Evolutionary conservation across 2,329 filamentous ascomycete species (phyloP), one percentile per base, ranked within the genome.

Genomic region (Xylariales sp.): DNA sequence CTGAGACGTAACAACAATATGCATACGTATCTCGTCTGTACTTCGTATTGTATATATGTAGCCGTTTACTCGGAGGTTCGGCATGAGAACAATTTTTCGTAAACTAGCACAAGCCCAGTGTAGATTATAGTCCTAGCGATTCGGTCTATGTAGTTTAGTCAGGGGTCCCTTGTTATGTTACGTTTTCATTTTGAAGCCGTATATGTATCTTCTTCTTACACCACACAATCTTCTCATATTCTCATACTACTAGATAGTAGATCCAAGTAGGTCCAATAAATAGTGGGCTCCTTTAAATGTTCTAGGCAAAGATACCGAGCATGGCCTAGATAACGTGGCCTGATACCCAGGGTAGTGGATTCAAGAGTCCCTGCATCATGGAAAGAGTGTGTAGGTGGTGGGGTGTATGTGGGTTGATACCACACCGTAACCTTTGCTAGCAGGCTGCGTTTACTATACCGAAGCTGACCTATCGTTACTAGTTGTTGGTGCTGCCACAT

Each of bases 401-500:
- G 53, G 53, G 53, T 56, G 39, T 39, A 30, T 30, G 39, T 56
- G 53, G 53, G 43, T 34, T 45, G 18, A 28, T 32, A 34, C 12
- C 54, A 56, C 54, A 56, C 54, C 53, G 53, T 39, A 56, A 45
- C 53, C 53, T 56, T 23, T 56, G 36, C 34, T 12, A 23, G 2
- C 36, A 16, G 34, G n/a, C 18, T 28, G 23, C 8, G 39, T 41
- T 41, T 56, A 32, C 23, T 28, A 28, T 23, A 54, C 34, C 5
- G 36, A n/a, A 56, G 6, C 39, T 32, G 12, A 45, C 18, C 39
- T 14, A 6, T 7, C 30, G 39, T 34, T 30, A 45, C 36, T 12
- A 23, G 39, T n/a, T 32, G 54, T 46, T 18, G 14, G 36, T 45
- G 28, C 14, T 10, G 39, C 8, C 12, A 18, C 2, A 56, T 30